A percentile compares a stretch with the other conserved stretches of the same genome.
Evolutionary conservation across 306 rosid genomes (phyloP).

Genomic region (Prunus salicina): DNA sequence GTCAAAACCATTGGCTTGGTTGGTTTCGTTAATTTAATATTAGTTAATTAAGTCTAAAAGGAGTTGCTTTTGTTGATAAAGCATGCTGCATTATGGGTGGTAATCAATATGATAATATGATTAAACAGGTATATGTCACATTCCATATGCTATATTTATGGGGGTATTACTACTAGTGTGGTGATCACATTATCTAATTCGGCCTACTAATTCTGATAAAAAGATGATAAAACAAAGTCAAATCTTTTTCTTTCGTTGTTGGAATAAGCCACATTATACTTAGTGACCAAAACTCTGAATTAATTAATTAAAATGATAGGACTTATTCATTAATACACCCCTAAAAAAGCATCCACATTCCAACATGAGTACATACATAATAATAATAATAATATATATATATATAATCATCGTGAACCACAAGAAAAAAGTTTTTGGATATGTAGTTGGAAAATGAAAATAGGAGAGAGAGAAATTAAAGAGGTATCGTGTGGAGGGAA

Average conservation of each 20-base stretch:
- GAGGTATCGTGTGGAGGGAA: background rate
- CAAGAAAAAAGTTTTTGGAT: too few species aligned
- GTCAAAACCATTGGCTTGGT: background rate
- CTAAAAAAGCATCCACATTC: too few species aligned
- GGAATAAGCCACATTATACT: background rate
- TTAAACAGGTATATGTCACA: background rate
- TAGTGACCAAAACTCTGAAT: background rate
- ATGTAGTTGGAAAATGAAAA: too few species aligned
- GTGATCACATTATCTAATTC: too few species aligned
- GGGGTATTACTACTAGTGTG: too few species aligned
- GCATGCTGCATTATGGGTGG: conserved; percentile 45
- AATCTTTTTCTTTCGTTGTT: background rate
- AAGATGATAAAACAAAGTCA: background rate
- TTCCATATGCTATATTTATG: background rate
- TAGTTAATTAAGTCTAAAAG: background rate
- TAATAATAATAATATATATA: too few species aligned
- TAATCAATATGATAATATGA: conserved; percentile 14
- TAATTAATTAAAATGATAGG: too few species aligned
- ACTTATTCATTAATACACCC: too few species aligned
- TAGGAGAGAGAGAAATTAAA: too few species aligned
- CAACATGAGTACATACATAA: too few species aligned
- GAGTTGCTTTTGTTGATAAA: background rate
- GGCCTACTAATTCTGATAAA: background rate
- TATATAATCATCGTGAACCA: too few species aligned
- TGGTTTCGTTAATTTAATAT: background rate